Evolutionary conservation across 176 grass and related monocot species (phyloP).

Genomic region (Lolium perenne): DNA sequence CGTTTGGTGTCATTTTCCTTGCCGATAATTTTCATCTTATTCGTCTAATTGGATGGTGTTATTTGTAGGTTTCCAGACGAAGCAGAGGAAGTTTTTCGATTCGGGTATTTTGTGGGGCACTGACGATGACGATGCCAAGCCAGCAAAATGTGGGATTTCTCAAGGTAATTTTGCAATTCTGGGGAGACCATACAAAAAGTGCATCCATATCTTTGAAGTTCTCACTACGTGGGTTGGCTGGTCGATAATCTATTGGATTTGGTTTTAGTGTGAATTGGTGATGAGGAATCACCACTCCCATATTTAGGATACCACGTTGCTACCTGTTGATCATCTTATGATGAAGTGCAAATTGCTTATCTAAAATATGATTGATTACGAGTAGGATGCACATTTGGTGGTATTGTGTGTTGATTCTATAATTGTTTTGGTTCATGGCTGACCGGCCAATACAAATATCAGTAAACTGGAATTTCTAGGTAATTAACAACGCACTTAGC

Average conservation of each 20-base stretch:
- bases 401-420: background rate
- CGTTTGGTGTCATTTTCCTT: no score
- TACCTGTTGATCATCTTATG: background rate
- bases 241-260: no score
- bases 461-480: conserved; percentile 31
- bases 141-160: conserved; percentile 49
- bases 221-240: background rate
- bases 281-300: background rate
- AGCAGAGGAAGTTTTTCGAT: no score
- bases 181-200: background rate
- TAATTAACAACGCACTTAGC: background rate
- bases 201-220: background rate
- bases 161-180: conserved; percentile 53
- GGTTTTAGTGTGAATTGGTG: background rate
- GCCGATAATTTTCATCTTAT: no score
- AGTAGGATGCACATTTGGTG: background rate
- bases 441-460: background rate
- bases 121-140: background rate
- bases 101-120: no score
- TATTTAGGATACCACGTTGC: background rate
- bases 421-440: background rate
- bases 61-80: no score
- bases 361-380: background rate
- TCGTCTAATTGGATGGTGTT: no score
- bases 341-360: background rate